A percentile compares a stretch with the other conserved stretches of the same genome.
Conservation (phyloP, 371 early-diverging fungal species). For the Apophysomyces elegans region DNA sequence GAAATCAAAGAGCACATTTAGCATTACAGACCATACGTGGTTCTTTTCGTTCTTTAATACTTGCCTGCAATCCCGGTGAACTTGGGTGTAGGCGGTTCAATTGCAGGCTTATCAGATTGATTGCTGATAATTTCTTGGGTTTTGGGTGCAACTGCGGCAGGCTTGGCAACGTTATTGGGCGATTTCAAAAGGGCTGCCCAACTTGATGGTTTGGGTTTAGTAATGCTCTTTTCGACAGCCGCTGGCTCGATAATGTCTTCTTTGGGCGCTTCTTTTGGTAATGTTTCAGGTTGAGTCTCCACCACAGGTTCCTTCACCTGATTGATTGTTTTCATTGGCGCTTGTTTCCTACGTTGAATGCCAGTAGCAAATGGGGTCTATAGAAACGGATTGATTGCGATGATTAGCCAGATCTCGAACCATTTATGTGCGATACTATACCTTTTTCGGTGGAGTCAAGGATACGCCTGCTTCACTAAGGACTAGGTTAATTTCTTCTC, state of each 20-base stretch:
- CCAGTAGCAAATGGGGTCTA: slow-evolving; percentile 53
- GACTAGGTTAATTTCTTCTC: slow-evolving; percentile 63
- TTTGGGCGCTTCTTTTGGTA: slow-evolving; percentile 12
- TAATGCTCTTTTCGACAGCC: slow-evolving; percentile 29
- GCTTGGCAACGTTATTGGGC: slow-evolving; percentile 25
- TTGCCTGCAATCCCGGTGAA: slow-evolving; percentile 58
- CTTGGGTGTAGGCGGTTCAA: slow-evolving; percentile 33
- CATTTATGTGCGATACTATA: slow-evolving; percentile 18
- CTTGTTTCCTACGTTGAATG: slow-evolving; percentile 22
- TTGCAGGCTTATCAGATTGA: slow-evolving; percentile 20
- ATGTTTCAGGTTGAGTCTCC: neutral
- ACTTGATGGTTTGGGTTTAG: slow-evolving; percentile 52
- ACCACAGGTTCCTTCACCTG: slow-evolving; percentile 14
- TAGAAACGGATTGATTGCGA: neutral
- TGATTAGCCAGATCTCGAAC: neutral
- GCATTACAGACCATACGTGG: neutral
- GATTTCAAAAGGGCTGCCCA: slow-evolving; percentile 67
- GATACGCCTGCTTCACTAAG: slow-evolving; percentile 53
- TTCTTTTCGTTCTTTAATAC: neutral
- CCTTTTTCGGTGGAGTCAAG: slow-evolving; percentile 46
- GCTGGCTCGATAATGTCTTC: slow-evolving; percentile 11
- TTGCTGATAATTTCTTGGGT: slow-evolving; percentile 18
- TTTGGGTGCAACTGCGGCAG: slow-evolving; percentile 12
- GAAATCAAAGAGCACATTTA: neutral
- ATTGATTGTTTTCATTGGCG: slow-evolving; percentile 6